phyloP scores from a whole-genome alignment of 2,329 filamentous ascomycete species.

The Xylariales sp. region DNA sequence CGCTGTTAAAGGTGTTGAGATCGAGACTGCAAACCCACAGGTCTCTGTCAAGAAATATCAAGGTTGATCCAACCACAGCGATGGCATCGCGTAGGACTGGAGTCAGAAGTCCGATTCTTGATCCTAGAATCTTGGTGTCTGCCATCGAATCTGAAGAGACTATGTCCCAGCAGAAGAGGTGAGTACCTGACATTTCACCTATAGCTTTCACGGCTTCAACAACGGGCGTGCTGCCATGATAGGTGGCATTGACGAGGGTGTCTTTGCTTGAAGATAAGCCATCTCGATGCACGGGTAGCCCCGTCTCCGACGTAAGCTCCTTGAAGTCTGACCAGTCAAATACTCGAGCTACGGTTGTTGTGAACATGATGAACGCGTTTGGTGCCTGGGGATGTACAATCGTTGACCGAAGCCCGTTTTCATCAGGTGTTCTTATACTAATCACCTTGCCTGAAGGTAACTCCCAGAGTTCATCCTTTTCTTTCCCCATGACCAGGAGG shows the following conservation, averaged over 20 bases:
- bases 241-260: conserved; percentile 16
- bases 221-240: conserved; percentile 23
- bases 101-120: conserved; percentile 27
- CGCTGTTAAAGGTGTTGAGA: conserved; percentile 32
- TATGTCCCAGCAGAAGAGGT: conserved; percentile 31
- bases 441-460: conserved; percentile 40
- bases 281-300: conserved; percentile 23
- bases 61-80: conserved; percentile 34
- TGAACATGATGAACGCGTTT: conserved; percentile 32
- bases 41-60: conserved; percentile 36
- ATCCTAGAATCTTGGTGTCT: conserved; percentile 21
- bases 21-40: conserved; percentile 38
- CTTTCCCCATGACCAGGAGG: conserved; percentile 40
- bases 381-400: conserved; percentile 27
- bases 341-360: conserved; percentile 17
- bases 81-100: conserved; percentile 29
- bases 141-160: conserved; percentile 19
- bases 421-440: conserved; percentile 14
- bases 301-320: conserved; percentile 23
- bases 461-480: conserved; percentile 42
- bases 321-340: conserved; percentile 32
- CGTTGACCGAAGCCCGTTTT: conserved; percentile 28
- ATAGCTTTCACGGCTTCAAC: conserved; percentile 27
- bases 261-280: conserved; percentile 18
- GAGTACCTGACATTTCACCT: conserved; percentile 24